Base-by-base conservation (phyloP, 306 rosid species). In the Cyclanthera cordifolia region DNA sequence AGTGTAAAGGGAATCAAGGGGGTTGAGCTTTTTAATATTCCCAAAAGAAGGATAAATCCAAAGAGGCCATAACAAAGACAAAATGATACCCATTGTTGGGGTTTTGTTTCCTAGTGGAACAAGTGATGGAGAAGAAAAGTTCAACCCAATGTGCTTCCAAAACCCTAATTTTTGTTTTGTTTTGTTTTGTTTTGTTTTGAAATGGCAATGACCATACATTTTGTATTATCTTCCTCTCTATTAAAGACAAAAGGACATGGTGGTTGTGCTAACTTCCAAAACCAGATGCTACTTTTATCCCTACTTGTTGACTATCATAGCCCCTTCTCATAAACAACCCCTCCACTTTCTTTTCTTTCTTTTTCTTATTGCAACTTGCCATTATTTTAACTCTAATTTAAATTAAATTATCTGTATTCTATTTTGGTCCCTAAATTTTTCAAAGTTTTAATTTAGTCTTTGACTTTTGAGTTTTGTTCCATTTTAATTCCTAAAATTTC, bases 61-160 rank as follows among this genome's bases (percentile, higher is more conserved):
- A 87, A 82, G 85, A 79, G 28, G 81, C 70, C 69, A 76, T 39
- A 80, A 81, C 95, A 87, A 85, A 75, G 83, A 85, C 91, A 90
- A 84, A 82, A 80, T 39, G n/a, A 41, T 72, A 46, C 65, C 66
- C 82, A 73, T 68, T 70, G 58, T 70, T 47, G 23, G 53, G 15
- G 53, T 70, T 27, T 79, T 85, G 87, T 78, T 78, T 76, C 72
- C 53, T 78, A 76, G 93, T n/a, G 83, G 85, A 82, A 76, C 13
- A 49, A 60, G 79, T 54, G 43, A 21, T 67, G 78, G 67, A 85
- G 69, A 78, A 77, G 75, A 59, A 76, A 71, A 65, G 49, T 53
- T 59, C 74, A 56, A 71, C 60, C 60, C 74, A 76, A 52, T 34
- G 63, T 72, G 47, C 48, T 41, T 76, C 87, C 90, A 82, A 89